Base-by-base conservation (phyloP, 306 rosid species). In the Castanopsis chinensis region DNA sequence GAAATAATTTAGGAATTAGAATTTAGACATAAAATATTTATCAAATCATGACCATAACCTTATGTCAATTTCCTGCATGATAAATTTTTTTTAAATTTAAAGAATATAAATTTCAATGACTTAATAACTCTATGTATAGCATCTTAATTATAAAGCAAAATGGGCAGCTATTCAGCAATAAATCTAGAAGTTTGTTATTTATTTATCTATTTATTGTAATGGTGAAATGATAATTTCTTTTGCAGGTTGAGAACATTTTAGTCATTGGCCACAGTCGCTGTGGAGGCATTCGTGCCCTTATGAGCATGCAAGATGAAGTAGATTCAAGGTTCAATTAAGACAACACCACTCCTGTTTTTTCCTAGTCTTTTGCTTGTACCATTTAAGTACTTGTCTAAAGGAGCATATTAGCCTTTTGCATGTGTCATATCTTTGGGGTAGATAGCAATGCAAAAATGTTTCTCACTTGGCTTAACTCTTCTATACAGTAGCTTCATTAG, bases 181-280 rank as follows among this genome's bases (percentile, higher is more conserved):
- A 49, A 56, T 63, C 19, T 49, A 12, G 53, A 49, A 17, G 53
- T 10, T 10, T 49, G 4, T 12, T 49, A 10, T 49, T 49, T 49
- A 12, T 49, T 32, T 32, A 32, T 32, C 4, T 32, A 32, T 32
- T 32, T 32, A 32, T 37, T 37, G 7, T 37, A 28, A 19, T 33
- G 49, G 13, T 19, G 14, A 18, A 17, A 17, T 6, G 33, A 13
- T 58, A 69, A 41, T 30, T 71, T 80, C 53, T 18, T n/a, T 84
- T 85, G 69, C 79, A 95, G 99, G 97, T 95, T 55, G 92, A 91
- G 79, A 91, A 95, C 83, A 82, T 95, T 72, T 78, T 95, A 21
- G 93, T 95, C 79, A 91, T 93, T 79, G 98, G 99, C 72, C 99
- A 95, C 85, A 95, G 99, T 86, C 86, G 98, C 86, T 95, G 99